Conservation (phyloP, 345 rosid genomes). For the Rubroshorea leprosula region DNA sequence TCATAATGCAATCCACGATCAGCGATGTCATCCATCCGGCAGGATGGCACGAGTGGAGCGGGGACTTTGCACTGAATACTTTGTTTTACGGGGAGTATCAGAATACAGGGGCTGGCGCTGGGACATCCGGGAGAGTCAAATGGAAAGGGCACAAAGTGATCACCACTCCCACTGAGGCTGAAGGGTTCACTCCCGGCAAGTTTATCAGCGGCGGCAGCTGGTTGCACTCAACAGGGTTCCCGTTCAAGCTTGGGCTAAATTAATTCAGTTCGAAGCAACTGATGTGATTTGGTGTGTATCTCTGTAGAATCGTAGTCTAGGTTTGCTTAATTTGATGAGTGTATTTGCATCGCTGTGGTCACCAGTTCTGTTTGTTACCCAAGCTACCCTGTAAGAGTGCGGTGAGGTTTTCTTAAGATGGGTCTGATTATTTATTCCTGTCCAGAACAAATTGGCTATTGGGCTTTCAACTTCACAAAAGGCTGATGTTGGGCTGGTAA, state of each 20-base stretch:
- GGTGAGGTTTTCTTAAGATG: too few species aligned
- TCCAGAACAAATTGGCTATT: too few species aligned
- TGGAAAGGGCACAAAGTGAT: slow-evolving; percentile 75
- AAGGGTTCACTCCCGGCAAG: slow-evolving; percentile 37
- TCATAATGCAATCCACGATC: slow-evolving; percentile 67
- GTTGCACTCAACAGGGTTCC: slow-evolving; percentile 72
- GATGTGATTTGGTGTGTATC: too few species aligned
- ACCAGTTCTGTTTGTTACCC: too few species aligned
- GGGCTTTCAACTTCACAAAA: too few species aligned
- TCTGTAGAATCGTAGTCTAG: too few species aligned
- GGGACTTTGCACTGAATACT: slow-evolving; percentile 58
- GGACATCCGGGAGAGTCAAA: slow-evolving; percentile 53
- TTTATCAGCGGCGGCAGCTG: slow-evolving; percentile 67
- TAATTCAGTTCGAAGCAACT: too few species aligned
- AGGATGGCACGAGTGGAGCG: slow-evolving; percentile 86
- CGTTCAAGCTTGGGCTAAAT: slow-evolving; percentile 61
- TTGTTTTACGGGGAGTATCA: slow-evolving; percentile 64
- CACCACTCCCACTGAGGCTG: slow-evolving; percentile 50
- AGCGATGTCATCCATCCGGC: slow-evolving; percentile 54
- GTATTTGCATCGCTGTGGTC: too few species aligned
- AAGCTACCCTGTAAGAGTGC: too few species aligned
- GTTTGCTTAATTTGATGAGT: too few species aligned
- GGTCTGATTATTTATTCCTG: too few species aligned
- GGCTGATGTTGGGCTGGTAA: too few species aligned
- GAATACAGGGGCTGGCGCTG: slow-evolving; percentile 73